These are phyloP conservation scores for Delphinella strobiligena DNA, from an alignment of 2,329 filamentous ascomycete genomes.

Conservation along the genomic window DNA sequence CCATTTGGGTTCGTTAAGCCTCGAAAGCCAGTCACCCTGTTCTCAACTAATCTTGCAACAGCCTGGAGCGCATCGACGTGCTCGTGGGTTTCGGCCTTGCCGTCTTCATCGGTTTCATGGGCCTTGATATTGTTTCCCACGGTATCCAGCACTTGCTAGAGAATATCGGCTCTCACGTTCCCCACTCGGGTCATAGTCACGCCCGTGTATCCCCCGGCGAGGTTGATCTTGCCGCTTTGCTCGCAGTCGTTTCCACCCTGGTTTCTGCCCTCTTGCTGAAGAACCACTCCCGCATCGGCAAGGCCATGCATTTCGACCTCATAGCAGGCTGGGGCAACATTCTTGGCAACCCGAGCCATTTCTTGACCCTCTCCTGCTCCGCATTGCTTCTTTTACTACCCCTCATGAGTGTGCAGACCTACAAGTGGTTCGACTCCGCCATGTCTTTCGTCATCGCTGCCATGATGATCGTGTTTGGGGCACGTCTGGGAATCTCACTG, in stretches of 20 bases:
- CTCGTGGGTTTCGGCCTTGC: slow-evolving; percentile 93
- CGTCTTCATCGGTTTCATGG: slow-evolving; percentile 93
- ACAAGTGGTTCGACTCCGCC: slow-evolving; percentile 70
- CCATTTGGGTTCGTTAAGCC: slow-evolving; percentile 49
- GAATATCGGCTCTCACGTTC: slow-evolving; percentile 53
- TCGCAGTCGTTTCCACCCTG: slow-evolving; percentile 71
- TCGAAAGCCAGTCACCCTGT: not conserved
- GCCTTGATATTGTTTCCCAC: slow-evolving; percentile 88
- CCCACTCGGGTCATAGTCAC: slow-evolving; percentile 46
- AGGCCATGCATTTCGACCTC: slow-evolving; percentile 76
- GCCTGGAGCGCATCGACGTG: slow-evolving; percentile 82
- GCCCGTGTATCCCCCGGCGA: slow-evolving; percentile 59
- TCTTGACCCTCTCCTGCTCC: slow-evolving; percentile 82
- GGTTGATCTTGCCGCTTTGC: slow-evolving; percentile 67
- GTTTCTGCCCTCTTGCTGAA: slow-evolving; percentile 76
- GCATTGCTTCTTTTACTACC: slow-evolving; percentile 68
- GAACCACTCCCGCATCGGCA: slow-evolving; percentile 86
- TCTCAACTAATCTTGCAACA: slow-evolving; percentile 7
- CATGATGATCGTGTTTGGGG: slow-evolving; percentile 79
- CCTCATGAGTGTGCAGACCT: slow-evolving; percentile 67
- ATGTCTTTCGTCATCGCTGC: slow-evolving; percentile 72
- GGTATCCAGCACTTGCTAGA: slow-evolving; percentile 90
- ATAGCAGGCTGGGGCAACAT: slow-evolving; percentile 72
- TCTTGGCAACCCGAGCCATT: slow-evolving; percentile 90
- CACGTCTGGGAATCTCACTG: slow-evolving; percentile 71